Evolutionary conservation across 1,284 basidiomycete genomes (phyloP), one percentile per base, ranked within the genome.

Genomic region (Ustilago crameri): DNA sequence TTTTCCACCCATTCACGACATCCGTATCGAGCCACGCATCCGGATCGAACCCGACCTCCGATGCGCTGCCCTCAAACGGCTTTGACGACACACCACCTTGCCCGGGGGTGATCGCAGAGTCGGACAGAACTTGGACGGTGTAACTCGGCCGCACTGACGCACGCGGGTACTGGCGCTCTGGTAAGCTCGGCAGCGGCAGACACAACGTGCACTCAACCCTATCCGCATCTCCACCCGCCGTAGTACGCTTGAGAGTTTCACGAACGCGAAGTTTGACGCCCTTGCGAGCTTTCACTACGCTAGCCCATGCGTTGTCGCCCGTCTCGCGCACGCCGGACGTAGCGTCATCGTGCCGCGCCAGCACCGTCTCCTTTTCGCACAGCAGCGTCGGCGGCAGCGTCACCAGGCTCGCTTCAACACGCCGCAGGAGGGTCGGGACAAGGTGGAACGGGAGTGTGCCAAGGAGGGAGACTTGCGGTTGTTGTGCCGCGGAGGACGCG

Each of bases 231-330:
- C 34, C 26, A 3, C 10, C 20, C 24, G 42, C 17, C 14, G 5
- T 34, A 5, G 32, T 30, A 3, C 30, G 26, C 3, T 34, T 46
- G 4, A 59, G 20, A 17, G 51, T 48, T 37, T 73, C 70, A 0
- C 42, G 18, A 7, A 68, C 61, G 0, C 65, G 44, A 24, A 73
- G 35, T 30, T 68, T 63, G 43, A 73, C 61, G 0, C 61, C 60
- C 7, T 44, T 41, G 0, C 70, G 42, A 3, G 56, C 60, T 27
- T 68, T 68, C 32, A 73, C 64, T 9, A 73, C 70, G 20, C 53
- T 57, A 14, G 64, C 61, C 70, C 70, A 73, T 0, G 70, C 70
- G 46, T 73, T 73, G 51, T 73, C 65, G 54, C 65, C 65, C 44
- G 61, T 73, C 49, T 73, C 70, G 22, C 70, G 56, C 5, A 73